Evolutionary conservation across 768 basidiomycete genomes (phyloP).

Genomic region (Collybia sordida): DNA sequence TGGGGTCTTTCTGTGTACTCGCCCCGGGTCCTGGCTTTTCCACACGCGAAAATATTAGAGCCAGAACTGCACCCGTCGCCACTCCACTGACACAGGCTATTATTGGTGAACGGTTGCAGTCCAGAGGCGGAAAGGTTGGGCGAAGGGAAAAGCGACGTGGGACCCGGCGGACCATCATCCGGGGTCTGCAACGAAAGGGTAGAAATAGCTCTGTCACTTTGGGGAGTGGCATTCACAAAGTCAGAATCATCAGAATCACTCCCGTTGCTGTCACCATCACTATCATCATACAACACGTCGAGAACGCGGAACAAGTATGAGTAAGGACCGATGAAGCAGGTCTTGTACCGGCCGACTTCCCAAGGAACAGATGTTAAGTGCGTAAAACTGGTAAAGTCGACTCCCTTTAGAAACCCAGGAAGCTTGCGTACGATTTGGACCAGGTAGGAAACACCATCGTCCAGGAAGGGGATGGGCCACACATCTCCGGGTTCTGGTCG

Average conservation of each 20-base stretch:
- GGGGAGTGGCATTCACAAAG: not conserved
- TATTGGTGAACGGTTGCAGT: not conserved
- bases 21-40: no score
- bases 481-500: not conserved
- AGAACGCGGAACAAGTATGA: not conserved
- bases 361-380: not conserved
- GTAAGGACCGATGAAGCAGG: not conserved
- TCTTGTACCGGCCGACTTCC: not conserved
- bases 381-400: not conserved
- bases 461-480: not conserved
- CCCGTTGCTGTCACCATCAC: not conserved
- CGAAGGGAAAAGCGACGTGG: not conserved
- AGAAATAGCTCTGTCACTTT: not conserved
- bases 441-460: no score
- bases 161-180: no score
- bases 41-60: no score
- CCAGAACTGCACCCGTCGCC: no score
- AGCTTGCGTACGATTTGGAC: not conserved
- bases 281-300: not conserved
- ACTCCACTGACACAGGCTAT: no score
- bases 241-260: slow-evolving; percentile 2
- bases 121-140: not conserved
- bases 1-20: no score
- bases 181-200: not conserved
- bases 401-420: not conserved